Conservation (phyloP, 2,329 filamentous ascomycete genomes). For the Massarina eburnea region DNA sequence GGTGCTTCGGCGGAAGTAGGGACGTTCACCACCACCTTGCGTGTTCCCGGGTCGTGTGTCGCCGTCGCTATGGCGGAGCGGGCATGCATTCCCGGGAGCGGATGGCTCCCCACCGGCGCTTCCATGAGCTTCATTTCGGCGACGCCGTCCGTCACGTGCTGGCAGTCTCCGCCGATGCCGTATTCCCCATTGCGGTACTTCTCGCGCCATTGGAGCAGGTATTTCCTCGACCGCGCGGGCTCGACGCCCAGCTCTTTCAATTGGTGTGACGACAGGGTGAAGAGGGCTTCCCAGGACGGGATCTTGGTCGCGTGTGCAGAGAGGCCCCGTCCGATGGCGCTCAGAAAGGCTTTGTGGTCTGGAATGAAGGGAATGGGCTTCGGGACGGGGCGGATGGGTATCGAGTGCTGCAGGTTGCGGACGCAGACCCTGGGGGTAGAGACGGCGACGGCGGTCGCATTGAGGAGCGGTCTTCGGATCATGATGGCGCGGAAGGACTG, state of each 20-base stretch:
- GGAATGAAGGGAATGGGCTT: conserved; percentile 82
- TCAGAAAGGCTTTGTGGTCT: conserved; percentile 82
- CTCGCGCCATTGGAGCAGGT: conserved; percentile 85
- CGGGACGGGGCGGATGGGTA: conserved; percentile 56
- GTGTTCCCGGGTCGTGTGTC: conserved; percentile 56
- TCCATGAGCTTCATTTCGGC: conserved; percentile 62
- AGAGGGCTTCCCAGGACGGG: conserved; percentile 85
- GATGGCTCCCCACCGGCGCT: conserved; percentile 46
- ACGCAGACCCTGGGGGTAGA: conserved; percentile 31
- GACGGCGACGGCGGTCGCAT: conserved; percentile 23
- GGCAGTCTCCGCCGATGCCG: conserved; percentile 81
- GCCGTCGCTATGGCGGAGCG: conserved; percentile 49
- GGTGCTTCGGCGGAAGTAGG: conserved; percentile 44
- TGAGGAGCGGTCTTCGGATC: conserved; percentile 40
- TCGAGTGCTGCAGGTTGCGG: conserved; percentile 44
- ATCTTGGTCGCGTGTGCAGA: conserved; percentile 83
- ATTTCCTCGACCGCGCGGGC: conserved; percentile 77
- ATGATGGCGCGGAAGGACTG: too few species aligned
- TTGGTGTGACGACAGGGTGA: conserved; percentile 75
- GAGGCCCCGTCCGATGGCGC: conserved; percentile 84
- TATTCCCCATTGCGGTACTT: conserved; percentile 76
- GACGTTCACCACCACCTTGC: conserved; percentile 63
- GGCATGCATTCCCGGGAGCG: conserved; percentile 24
- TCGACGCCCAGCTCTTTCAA: conserved; percentile 82
- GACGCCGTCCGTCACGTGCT: conserved; percentile 64